These are phyloP conservation scores for Podosphaera fusca DNA, from an alignment of 2,329 filamentous ascomycete species.

Conservation along the genomic window DNA sequence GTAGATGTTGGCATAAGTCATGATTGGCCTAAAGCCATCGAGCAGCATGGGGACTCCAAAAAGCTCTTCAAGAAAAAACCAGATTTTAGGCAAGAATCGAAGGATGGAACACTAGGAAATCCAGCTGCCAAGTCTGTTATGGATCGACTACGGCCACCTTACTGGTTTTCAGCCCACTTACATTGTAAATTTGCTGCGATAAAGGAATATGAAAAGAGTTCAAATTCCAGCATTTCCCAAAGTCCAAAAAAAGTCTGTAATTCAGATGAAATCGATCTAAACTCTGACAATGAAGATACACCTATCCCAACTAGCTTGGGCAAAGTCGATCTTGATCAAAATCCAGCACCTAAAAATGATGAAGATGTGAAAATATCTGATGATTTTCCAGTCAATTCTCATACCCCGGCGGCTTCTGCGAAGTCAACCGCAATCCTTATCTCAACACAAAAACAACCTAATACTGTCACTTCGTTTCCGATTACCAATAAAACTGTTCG, in stretches of 20 bases:
- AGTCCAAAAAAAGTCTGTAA: conserved; percentile 21
- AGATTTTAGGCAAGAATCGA: conserved; percentile 53
- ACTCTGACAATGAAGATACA: conserved; percentile 20
- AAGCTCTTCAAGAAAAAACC: conserved; percentile 51
- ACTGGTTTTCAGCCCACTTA: conserved; percentile 88
- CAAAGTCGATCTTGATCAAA: not conserved
- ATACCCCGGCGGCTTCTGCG: conserved; percentile 56
- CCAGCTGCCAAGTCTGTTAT: conserved; percentile 59
- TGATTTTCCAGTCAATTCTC: conserved; percentile 42
- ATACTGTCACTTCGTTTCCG: conserved; percentile 40
- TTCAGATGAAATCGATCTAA: conserved; percentile 47
- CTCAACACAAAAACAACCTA: conserved; percentile 21
- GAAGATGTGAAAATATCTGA: conserved; percentile 3
- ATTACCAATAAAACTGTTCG: conserved; percentile 61
- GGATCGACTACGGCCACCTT: conserved; percentile 54
- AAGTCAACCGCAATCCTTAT: conserved; percentile 17
- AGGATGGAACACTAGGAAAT: conserved; percentile 53
- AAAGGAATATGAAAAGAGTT: conserved; percentile 24
- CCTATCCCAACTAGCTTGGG: too few species aligned
- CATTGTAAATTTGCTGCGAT: conserved; percentile 68
- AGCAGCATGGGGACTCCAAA: conserved; percentile 48
- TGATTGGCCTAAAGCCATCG: conserved; percentile 78
- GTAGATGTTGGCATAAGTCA: conserved; percentile 84
- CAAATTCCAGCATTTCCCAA: not conserved
- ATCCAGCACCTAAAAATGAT: not conserved